Base-by-base conservation (phyloP, 805 yeast species). In the Candida arabinofermentans region DNA sequence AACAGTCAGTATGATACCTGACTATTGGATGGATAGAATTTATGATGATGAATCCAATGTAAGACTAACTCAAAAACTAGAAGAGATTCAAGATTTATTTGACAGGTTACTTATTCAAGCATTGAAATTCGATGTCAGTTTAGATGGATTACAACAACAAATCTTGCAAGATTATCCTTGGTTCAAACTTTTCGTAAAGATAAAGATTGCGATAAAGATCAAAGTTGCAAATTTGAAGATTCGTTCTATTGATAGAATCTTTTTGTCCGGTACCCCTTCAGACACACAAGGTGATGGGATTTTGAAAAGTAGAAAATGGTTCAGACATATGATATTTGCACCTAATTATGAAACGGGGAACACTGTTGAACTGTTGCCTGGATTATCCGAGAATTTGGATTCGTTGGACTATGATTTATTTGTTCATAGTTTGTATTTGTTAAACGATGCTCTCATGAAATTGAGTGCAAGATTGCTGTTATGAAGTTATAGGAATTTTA, bases 111-210 rank as follows among this genome's bases (percentile, higher is more conserved):
- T 44, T 6, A 34, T 35, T 8, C 43, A 39, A 21, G 36, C 56
- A 9, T 9, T 14, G 1, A 38, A 38, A 3, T 58, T 59, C 40
- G 65, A 61, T 32, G 29, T 24, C 1, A 42, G 37, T 3, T 27
- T 58, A 42, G 46, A 42, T n/a, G 16, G 16, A 2, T 66, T 86
- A 22, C 79, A 77, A 47, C 61, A 64, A 2, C 69, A 73, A 26
- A 75, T 81, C 41, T 61, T 70, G 1, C 65, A 71, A 33, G 97
- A 87, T 51, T 83, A 75, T 52, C 89, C 96, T 1, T 84, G 96
- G 89, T 87, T 82, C 66, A 69, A 73, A 47, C 64, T 73, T 39
- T 72, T 69, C 49, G 74, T 70, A 48, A 87, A 87, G 59, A 55
- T 86, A 27, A 71, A 66, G 38, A 67, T 80, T 4, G 81, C 79